phyloP scores from a whole-genome alignment of 495 filamentous ascomycete genomes.

The Lophiotrema nucula region DNA sequence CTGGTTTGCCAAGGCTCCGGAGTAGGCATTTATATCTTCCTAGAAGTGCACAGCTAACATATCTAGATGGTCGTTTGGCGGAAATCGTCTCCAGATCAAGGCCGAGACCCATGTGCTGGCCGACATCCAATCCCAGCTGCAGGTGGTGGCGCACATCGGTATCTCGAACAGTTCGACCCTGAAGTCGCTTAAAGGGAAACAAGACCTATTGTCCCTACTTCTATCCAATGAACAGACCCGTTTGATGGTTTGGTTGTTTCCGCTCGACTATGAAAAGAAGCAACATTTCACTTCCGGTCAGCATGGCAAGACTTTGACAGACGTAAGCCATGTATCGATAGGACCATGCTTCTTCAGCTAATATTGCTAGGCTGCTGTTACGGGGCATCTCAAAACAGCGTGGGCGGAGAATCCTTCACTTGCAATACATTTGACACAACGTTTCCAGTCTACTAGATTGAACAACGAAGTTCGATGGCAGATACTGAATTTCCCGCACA shows the following conservation, averaged over 20 bases:
- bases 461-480: conserved; percentile 72
- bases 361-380: conserved; percentile 48
- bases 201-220: conserved; percentile 73
- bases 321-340: conserved; percentile 44
- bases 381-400: conserved; percentile 69
- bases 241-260: conserved; percentile 85
- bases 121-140: conserved; percentile 69
- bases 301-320: conserved; percentile 48
- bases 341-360: conserved; percentile 4
- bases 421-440: conserved; percentile 73
- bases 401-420: conserved; percentile 81
- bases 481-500: conserved; percentile 77
- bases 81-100: conserved; percentile 88
- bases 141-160: conserved; percentile 55
- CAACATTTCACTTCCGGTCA: conserved; percentile 50
- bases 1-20: conserved; percentile 82
- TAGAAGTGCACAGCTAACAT: conserved; percentile 17
- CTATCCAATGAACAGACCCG: conserved; percentile 83
- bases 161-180: conserved; percentile 52
- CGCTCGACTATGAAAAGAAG: conserved; percentile 67
- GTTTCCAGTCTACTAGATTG: conserved; percentile 74
- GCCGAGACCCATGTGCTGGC: conserved; percentile 80
- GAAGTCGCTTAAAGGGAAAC: conserved; percentile 70
- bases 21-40: conserved; percentile 40
- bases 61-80: conserved; percentile 83